A percentile compares a stretch with the other conserved stretches of the same genome.
phyloP scores from a whole-genome alignment of 2,329 filamentous ascomycete genomes.

The Didymella glomerata region DNA sequence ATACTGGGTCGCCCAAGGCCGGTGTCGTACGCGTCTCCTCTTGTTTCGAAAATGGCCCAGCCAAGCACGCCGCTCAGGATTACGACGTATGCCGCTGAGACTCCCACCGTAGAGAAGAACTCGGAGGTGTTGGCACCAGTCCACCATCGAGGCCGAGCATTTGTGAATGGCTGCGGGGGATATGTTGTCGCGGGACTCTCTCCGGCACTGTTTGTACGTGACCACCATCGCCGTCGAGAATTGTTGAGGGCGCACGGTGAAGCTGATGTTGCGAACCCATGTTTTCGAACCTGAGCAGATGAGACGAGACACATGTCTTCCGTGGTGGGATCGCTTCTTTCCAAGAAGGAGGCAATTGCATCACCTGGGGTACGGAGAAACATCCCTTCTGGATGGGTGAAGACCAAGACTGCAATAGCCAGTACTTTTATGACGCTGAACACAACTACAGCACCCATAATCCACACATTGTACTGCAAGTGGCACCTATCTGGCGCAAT shows the following conservation, averaged over 20 bases:
- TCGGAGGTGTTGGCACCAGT: conserved; percentile 23
- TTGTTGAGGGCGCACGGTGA: conserved; percentile 6
- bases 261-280: conserved; percentile 10
- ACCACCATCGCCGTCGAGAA: conserved; percentile 18
- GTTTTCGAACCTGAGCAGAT: conserved; percentile 19
- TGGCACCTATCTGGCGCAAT: conserved; percentile 22
- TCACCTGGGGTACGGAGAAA: conserved; percentile 37
- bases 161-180: conserved; percentile 19
- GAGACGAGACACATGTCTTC: conserved; percentile 30
- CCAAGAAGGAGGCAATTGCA: conserved; percentile 40
- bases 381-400: conserved; percentile 14
- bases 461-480: conserved; percentile 29
- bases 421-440: conserved; percentile 29
- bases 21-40: conserved; percentile 18
- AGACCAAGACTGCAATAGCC: conserved; percentile 23
- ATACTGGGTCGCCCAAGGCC: conserved; percentile 24
- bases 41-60: conserved; percentile 18
- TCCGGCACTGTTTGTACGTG: not conserved
- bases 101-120: conserved; percentile 22
- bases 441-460: conserved; percentile 27
- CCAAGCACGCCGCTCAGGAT: conserved; percentile 13
- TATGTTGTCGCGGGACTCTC: conserved; percentile 1
- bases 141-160: conserved; percentile 22
- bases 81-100: conserved; percentile 20
- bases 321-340: conserved; percentile 31